These are phyloP conservation scores for Sanghuangporus weigelae DNA, from an alignment of 1,284 basidiomycete genomes.

Conservation along the genomic window DNA sequence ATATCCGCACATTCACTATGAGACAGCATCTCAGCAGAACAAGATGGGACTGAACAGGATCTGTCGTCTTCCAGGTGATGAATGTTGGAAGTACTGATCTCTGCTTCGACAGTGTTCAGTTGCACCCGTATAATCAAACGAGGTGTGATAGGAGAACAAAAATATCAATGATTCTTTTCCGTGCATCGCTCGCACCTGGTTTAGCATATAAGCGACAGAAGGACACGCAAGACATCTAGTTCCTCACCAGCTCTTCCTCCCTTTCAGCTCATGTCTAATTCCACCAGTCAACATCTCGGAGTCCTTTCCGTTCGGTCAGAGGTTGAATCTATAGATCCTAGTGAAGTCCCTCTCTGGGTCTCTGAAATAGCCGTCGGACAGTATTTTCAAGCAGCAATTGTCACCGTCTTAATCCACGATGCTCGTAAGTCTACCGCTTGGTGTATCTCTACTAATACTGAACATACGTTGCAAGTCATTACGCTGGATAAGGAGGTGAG, in stretches of 20 bases:
- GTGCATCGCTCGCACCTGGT: too few relatives aligned
- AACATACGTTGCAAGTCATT: background rate
- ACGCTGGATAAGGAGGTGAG: constrained; percentile 1
- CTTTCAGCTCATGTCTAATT: background rate
- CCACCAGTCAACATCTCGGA: background rate
- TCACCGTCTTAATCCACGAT: too few relatives aligned
- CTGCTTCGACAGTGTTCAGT: too few relatives aligned
- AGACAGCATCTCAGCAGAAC: too few relatives aligned
- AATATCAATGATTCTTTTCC: too few relatives aligned
- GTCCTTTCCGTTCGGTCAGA: background rate
- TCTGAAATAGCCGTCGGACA: background rate
- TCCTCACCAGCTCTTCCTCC: background rate
- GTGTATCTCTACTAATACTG: background rate
- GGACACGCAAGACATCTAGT: background rate
- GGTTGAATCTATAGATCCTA: background rate
- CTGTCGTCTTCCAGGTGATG: too few relatives aligned
- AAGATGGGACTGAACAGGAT: too few relatives aligned
- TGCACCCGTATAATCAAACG: too few relatives aligned
- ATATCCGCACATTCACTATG: too few relatives aligned
- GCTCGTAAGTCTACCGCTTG: too few relatives aligned
- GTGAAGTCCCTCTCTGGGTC: background rate
- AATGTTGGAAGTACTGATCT: too few relatives aligned
- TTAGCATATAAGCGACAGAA: background rate
- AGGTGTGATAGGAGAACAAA: too few relatives aligned
- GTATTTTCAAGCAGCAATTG: background rate